phyloP scores from a whole-genome alignment of 352 stramenopile genomes.

The Phytophthora idaei region DNA sequence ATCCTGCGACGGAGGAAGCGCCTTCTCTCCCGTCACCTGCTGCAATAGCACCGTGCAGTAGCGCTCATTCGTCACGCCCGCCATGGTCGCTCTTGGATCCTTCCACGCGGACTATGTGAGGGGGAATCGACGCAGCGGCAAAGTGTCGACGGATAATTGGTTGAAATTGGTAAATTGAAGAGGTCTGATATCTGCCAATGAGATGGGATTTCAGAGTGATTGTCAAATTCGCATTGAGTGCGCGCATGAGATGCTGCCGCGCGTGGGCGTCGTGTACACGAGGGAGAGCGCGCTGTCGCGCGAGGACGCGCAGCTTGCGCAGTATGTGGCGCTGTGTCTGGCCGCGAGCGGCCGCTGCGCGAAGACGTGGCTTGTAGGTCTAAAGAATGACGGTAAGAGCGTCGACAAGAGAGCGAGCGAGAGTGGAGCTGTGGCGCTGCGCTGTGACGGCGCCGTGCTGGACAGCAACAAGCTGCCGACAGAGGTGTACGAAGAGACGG shows the following conservation, averaged over 20 bases:
- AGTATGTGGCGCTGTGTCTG: slow-evolving; percentile 66
- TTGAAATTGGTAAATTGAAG: slow-evolving; percentile 27
- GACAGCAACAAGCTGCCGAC: slow-evolving; percentile 27
- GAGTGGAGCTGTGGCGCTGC: slow-evolving; percentile 28
- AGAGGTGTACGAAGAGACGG: slow-evolving; percentile 47
- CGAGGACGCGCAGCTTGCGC: slow-evolving; percentile 67
- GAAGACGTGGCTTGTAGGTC: slow-evolving; percentile 52
- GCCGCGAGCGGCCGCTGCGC: slow-evolving; percentile 52
- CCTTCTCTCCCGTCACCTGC: slow-evolving; percentile 65
- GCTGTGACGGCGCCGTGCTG: slow-evolving; percentile 57
- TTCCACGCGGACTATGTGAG: slow-evolving; percentile 27
- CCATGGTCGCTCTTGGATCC: slow-evolving; percentile 39
- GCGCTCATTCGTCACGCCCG: slow-evolving; percentile 84
- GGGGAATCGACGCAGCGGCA: slow-evolving; percentile 10
- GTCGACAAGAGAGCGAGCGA: slow-evolving; percentile 3
- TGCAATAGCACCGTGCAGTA: slow-evolving; percentile 88
- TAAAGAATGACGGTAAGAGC: slow-evolving; percentile 14
- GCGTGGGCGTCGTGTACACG: slow-evolving; percentile 68
- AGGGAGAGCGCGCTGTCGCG: slow-evolving; percentile 44
- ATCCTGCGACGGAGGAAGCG: slow-evolving; percentile 85
- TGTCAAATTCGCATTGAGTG: slow-evolving; percentile 11
- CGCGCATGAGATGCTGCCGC: slow-evolving; percentile 27
- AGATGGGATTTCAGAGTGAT: slow-evolving; percentile 3
- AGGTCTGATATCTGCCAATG: slow-evolving; percentile 11
- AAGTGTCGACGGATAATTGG: slow-evolving; percentile 31